These are phyloP conservation scores for Epicoccum nigrum DNA, from an alignment of 2,329 filamentous ascomycete species.

Conservation along the genomic window DNA sequence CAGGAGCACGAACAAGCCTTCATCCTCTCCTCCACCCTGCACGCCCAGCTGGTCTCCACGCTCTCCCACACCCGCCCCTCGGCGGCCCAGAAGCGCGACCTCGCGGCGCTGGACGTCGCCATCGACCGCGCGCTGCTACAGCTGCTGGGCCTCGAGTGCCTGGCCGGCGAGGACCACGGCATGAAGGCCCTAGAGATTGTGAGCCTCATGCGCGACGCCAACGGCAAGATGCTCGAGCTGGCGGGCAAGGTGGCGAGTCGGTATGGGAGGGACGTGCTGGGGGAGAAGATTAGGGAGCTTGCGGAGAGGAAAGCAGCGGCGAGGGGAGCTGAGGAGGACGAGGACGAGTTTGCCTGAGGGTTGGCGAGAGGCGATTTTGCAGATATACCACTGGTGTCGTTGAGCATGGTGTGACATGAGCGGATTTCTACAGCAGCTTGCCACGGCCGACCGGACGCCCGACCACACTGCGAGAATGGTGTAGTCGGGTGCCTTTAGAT, in stretches of 20 bases:
- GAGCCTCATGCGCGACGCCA: conserved; percentile 79
- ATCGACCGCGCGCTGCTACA: conserved; percentile 90
- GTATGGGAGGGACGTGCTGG: conserved; percentile 79
- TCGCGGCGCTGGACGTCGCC: conserved; percentile 77
- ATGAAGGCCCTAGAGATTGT: conserved; percentile 96
- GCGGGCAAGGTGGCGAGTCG: conserved; percentile 87
- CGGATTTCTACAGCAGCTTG: too few relatives aligned
- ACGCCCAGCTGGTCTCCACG: conserved; percentile 77
- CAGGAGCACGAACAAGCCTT: conserved; percentile 79
- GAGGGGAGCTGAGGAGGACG: conserved; percentile 58
- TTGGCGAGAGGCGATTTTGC: neutral
- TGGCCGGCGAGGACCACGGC: conserved; percentile 87
- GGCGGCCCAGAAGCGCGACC: conserved; percentile 67
- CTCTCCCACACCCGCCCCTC: conserved; percentile 70
- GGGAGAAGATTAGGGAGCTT: conserved; percentile 87
- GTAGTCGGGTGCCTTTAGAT: too few relatives aligned
- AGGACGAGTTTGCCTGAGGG: conserved; percentile 15
- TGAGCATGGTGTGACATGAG: neutral
- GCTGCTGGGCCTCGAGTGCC: conserved; percentile 86
- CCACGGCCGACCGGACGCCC: too few relatives aligned
- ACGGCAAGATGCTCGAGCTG: conserved; percentile 88
- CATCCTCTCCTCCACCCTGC: conserved; percentile 73
- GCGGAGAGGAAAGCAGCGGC: conserved; percentile 73
- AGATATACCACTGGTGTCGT: neutral
- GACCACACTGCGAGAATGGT: too few relatives aligned